Evolutionary conservation across 1,284 basidiomycete genomes (phyloP).

Genomic region (Trichosporon coremiiforme): DNA sequence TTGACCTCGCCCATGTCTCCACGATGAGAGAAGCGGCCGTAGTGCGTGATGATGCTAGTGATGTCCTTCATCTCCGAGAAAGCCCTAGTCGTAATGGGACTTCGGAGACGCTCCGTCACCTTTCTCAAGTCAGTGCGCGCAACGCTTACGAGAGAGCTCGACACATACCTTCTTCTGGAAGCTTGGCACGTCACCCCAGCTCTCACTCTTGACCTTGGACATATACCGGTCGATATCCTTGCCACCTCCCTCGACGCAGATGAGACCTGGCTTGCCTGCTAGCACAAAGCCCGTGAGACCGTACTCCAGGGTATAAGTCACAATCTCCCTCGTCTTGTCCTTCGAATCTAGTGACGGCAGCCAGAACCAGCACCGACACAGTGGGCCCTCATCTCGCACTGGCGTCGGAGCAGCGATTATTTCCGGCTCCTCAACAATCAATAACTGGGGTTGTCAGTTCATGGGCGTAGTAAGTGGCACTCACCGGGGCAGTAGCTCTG

Average conservation of each 20-base stretch:
- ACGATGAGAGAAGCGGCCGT: constrained; percentile 56
- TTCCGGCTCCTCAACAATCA: not conserved
- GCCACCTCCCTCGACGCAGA: constrained; percentile 57
- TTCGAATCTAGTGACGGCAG: constrained; percentile 54
- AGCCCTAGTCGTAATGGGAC: constrained; percentile 33
- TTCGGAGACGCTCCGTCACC: constrained; percentile 57
- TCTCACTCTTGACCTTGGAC: constrained; percentile 56
- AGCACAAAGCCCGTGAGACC: constrained; percentile 57
- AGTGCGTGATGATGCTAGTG: constrained; percentile 51
- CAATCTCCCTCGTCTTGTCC: constrained; percentile 56
- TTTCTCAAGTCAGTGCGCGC: constrained; percentile 22
- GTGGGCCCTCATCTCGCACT: constrained; percentile 25
- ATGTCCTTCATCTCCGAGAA: constrained; percentile 54
- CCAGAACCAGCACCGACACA: constrained; percentile 56
- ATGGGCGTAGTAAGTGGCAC: not conserved
- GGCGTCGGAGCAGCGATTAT: not conserved
- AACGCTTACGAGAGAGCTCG: not conserved
- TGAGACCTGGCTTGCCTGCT: constrained; percentile 57
- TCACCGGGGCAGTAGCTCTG: not conserved
- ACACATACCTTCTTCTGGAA: constrained; percentile 57
- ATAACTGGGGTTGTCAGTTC: not conserved
- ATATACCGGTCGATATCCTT: constrained; percentile 54
- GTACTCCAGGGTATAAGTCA: constrained; percentile 51
- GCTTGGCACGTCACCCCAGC: constrained; percentile 58
- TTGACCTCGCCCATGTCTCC: constrained; percentile 58